Percentiles rank a stretch among this genome's conserved stretches.
phyloP scores from a whole-genome alignment of 1,139 yeast species.

The Saccharomyces pastorianus region DNA sequence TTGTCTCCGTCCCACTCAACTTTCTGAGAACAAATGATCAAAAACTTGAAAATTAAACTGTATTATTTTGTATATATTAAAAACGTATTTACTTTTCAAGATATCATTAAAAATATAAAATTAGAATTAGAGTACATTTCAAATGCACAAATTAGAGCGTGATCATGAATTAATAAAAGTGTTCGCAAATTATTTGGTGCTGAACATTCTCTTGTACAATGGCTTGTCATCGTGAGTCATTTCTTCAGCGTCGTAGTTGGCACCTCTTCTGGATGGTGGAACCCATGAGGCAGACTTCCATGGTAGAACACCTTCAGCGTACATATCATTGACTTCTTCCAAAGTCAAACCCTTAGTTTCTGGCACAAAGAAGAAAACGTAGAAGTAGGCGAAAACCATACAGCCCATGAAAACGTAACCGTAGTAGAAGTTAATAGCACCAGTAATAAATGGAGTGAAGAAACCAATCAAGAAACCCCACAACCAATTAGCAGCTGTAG shows the following conservation, averaged over 20 bases:
- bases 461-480: conserved; percentile 69
- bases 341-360: conserved; percentile 63
- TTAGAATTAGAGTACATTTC: not conserved
- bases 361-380: conserved; percentile 55
- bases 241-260: conserved; percentile 14
- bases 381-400: conserved; percentile 47
- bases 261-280: conserved; percentile 30
- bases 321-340: conserved; percentile 64
- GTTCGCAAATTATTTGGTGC: not conserved
- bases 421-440: conserved; percentile 35
- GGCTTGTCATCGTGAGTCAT: conserved; percentile 13
- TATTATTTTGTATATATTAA: not conserved
- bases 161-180: not conserved
- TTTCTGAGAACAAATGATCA: not conserved
- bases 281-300: conserved; percentile 36
- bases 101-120: not conserved
- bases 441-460: conserved; percentile 62
- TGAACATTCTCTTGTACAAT: not conserved
- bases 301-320: conserved; percentile 34
- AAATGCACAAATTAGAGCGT: not conserved
- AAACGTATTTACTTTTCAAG: not conserved
- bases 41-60: not conserved
- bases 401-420: conserved; percentile 71
- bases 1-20: not conserved
- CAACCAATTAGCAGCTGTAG: conserved; percentile 64